Evolutionary conservation across 2,329 filamentous ascomycete species (phyloP).

Genomic region (Trichocomaceae sp.): DNA sequence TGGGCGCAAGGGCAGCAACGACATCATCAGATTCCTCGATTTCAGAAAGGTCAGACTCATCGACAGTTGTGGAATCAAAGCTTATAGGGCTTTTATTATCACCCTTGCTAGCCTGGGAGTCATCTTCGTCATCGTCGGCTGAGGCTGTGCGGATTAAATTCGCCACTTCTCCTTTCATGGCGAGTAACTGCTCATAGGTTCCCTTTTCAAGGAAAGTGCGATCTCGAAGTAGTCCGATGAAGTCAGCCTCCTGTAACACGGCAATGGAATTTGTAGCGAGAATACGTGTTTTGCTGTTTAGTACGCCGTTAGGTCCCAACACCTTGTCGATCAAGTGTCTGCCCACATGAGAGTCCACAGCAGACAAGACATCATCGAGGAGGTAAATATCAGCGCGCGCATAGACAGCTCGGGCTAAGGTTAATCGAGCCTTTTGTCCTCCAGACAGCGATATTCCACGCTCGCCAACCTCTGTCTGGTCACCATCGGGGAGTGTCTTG

Average conservation of each 20-base stretch:
- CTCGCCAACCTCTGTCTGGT: slow-evolving; percentile 94
- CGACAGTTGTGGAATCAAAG: slow-evolving; percentile 49
- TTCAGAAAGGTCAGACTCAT: slow-evolving; percentile 48
- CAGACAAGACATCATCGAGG: slow-evolving; percentile 87
- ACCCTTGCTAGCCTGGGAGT: slow-evolving; percentile 45
- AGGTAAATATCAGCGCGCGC: slow-evolving; percentile 94
- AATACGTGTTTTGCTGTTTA: slow-evolving; percentile 80
- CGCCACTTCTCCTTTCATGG: slow-evolving; percentile 85
- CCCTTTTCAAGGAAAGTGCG: slow-evolving; percentile 79
- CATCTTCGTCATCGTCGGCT: slow-evolving; percentile 38
- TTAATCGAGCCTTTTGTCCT: slow-evolving; percentile 90
- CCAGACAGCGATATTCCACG: slow-evolving; percentile 93
- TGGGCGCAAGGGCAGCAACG: slow-evolving; percentile 67
- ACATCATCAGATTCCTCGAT: slow-evolving; percentile 60
- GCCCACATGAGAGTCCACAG: slow-evolving; percentile 97
- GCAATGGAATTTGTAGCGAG: slow-evolving; percentile 93
- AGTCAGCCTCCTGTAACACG: slow-evolving; percentile 81
- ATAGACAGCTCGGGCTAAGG: slow-evolving; percentile 88
- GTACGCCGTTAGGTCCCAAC: slow-evolving; percentile 73
- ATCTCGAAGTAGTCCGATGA: slow-evolving; percentile 76
- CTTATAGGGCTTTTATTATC: slow-evolving; percentile 57
- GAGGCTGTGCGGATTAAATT: slow-evolving; percentile 70
- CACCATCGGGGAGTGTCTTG: slow-evolving; percentile 83
- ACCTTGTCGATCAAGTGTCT: slow-evolving; percentile 93
- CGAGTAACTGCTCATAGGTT: slow-evolving; percentile 83